Conservation (phyloP, 176 grass and related monocot genomes). For the Rhynchospora pubera region DNA sequence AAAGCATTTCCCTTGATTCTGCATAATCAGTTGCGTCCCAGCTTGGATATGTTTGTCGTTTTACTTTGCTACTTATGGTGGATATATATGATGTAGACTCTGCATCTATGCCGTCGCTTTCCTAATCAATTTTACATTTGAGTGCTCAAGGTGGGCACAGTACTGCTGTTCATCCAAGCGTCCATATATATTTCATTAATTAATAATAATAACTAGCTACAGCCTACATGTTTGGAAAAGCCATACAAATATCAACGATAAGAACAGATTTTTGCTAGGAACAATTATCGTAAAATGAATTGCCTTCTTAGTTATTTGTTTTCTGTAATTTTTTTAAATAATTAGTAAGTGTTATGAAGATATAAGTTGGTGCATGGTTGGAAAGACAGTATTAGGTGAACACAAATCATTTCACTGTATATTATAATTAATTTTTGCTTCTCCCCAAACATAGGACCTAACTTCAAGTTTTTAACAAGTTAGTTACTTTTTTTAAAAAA, state of each 20-base stretch:
- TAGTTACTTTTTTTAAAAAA: background rate
- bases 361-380: background rate
- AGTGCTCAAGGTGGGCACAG: background rate
- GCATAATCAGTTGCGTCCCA: background rate
- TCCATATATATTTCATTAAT: background rate
- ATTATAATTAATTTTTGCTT: background rate
- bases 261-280: background rate
- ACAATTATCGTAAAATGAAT: background rate
- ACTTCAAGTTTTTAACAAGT: background rate
- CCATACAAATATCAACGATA: background rate
- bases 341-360: background rate
- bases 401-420: background rate
- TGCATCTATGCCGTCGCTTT: background rate
- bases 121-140: background rate
- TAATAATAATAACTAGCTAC: background rate
- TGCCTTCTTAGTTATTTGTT: background rate
- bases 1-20: background rate
- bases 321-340: background rate
- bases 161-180: background rate
- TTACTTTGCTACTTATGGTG: background rate
- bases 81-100: background rate
- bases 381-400: background rate
- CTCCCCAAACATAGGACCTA: background rate
- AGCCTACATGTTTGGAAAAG: background rate
- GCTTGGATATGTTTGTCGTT: background rate